phyloP scores from a whole-genome alignment of 164 flowering plant species.

The Vitis amurensis region DNA sequence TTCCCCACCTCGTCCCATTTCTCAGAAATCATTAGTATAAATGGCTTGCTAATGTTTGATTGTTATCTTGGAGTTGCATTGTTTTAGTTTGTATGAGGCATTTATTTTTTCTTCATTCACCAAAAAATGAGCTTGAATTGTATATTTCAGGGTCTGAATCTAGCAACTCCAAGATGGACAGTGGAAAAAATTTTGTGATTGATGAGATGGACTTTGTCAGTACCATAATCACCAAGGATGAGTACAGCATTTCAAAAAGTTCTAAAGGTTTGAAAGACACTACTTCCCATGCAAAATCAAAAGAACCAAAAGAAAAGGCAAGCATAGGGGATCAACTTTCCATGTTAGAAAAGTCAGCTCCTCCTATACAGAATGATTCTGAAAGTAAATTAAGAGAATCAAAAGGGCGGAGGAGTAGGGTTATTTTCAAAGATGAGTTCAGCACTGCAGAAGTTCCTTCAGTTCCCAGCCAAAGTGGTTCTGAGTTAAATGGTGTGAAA shows the following conservation, averaged over 20 bases:
- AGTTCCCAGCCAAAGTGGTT: slow-evolving; percentile 16
- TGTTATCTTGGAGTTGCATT: background rate
- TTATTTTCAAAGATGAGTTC: slow-evolving; percentile 7
- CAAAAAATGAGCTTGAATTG: slow-evolving; percentile 14
- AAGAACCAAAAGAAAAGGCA: slow-evolving; percentile 20
- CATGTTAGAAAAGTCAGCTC: slow-evolving; percentile 17
- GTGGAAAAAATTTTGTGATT: slow-evolving; percentile 17
- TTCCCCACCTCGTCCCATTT: too few species aligned
- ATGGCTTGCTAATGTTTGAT: too few species aligned
- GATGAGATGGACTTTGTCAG: slow-evolving; percentile 55
- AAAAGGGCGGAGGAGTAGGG: slow-evolving; percentile 13
- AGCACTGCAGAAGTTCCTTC: slow-evolving; percentile 15
- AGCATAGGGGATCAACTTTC: slow-evolving; percentile 9
- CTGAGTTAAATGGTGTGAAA: slow-evolving; percentile 9
- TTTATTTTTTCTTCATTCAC: background rate
- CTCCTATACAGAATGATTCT: slow-evolving; percentile 1
- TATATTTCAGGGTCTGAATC: slow-evolving; percentile 47
- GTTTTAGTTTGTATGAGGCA: background rate
- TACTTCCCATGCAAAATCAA: slow-evolving; percentile 11
- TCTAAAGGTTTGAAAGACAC: slow-evolving; percentile 1
- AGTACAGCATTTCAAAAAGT: slow-evolving; percentile 8
- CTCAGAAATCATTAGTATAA: too few species aligned
- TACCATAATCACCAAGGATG: slow-evolving; percentile 50
- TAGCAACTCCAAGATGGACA: slow-evolving; percentile 9
- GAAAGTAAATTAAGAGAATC: slow-evolving; percentile 17